These are phyloP conservation scores for Massariosphaeria phaeospora DNA, from an alignment of 495 filamentous ascomycete genomes.

Conservation along the genomic window DNA sequence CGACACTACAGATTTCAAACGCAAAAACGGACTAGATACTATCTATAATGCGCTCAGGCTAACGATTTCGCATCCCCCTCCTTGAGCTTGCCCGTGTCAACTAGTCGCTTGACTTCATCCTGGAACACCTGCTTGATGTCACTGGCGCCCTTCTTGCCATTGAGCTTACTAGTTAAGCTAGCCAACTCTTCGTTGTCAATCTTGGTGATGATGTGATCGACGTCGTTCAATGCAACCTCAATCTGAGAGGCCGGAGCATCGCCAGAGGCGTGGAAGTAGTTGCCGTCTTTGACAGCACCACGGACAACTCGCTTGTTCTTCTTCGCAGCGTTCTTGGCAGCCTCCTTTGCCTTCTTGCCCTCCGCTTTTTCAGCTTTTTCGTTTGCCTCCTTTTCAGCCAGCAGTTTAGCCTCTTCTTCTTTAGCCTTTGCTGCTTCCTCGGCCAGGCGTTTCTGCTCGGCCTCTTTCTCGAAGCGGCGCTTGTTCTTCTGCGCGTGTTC, in stretches of 20 bases:
- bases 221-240: conserved; percentile 76
- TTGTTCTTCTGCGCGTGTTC: conserved; percentile 90
- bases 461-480: conserved; percentile 85
- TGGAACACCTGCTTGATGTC: conserved; percentile 61
- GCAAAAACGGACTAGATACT: not conserved
- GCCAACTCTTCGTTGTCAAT: conserved; percentile 85
- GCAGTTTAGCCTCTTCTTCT: conserved; percentile 68
- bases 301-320: conserved; percentile 98
- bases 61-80: conserved; percentile 56
- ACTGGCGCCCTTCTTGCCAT: conserved; percentile 51
- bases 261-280: conserved; percentile 72
- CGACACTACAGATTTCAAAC: too few relatives aligned
- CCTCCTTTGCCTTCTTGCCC: conserved; percentile 95
- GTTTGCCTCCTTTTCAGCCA: conserved; percentile 77
- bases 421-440: conserved; percentile 75
- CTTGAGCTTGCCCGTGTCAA: conserved; percentile 77
- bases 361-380: conserved; percentile 77
- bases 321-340: conserved; percentile 95
- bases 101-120: conserved; percentile 67
- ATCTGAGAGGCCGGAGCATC: conserved; percentile 68
- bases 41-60: not conserved
- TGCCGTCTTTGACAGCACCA: conserved; percentile 86
- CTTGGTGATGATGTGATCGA: conserved; percentile 84
- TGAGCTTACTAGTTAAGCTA: conserved; percentile 68
- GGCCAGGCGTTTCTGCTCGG: conserved; percentile 73